A percentile compares a stretch with the other conserved stretches of the same genome.
phyloP scores from a whole-genome alignment of 2,329 filamentous ascomycete species.

The Talaromyces sp. region DNA sequence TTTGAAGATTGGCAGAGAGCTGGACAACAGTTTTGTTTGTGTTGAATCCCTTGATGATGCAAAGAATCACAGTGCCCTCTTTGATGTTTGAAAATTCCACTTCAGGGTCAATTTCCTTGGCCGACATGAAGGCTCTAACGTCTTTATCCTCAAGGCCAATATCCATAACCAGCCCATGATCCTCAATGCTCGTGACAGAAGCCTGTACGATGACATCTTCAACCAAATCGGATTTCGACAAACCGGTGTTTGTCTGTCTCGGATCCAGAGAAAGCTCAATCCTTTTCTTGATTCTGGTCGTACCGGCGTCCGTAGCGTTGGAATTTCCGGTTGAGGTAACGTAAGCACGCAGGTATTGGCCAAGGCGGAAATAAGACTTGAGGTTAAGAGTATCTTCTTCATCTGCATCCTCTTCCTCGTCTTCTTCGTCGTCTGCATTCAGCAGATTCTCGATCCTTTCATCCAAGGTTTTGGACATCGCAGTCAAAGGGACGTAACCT shows the following conservation, averaged over 20 bases:
- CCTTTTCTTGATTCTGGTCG: constrained; percentile 65
- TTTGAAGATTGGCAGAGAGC: constrained; percentile 67
- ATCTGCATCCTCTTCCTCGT: constrained; percentile 46
- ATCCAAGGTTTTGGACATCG: constrained; percentile 77
- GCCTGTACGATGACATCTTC: constrained; percentile 77
- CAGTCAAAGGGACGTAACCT: constrained; percentile 84
- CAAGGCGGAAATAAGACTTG: constrained; percentile 67
- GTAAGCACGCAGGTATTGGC: constrained; percentile 81
- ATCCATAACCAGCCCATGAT: constrained; percentile 92
- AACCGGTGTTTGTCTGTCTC: constrained; percentile 66
- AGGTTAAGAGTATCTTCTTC: constrained; percentile 61
- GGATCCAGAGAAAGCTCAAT: constrained; percentile 87
- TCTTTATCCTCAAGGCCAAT: constrained; percentile 65
- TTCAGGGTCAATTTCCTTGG: constrained; percentile 67
- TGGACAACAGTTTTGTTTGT: constrained; percentile 80
- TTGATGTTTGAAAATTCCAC: constrained; percentile 64
- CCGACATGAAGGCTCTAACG: constrained; percentile 76
- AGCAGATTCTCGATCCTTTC: constrained; percentile 64
- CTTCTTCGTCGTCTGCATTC: constrained; percentile 55
- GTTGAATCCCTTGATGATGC: constrained; percentile 68
- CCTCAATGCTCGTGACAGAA: constrained; percentile 84
- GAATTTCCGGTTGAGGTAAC: constrained; percentile 70
- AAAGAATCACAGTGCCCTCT: constrained; percentile 79
- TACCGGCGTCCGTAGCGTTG: constrained; percentile 35
- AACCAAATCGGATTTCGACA: constrained; percentile 68